A percentile compares a stretch with the other conserved stretches of the same genome.
Conservation (phyloP, 345 rosid genomes). For the Citrus sinensis region DNA sequence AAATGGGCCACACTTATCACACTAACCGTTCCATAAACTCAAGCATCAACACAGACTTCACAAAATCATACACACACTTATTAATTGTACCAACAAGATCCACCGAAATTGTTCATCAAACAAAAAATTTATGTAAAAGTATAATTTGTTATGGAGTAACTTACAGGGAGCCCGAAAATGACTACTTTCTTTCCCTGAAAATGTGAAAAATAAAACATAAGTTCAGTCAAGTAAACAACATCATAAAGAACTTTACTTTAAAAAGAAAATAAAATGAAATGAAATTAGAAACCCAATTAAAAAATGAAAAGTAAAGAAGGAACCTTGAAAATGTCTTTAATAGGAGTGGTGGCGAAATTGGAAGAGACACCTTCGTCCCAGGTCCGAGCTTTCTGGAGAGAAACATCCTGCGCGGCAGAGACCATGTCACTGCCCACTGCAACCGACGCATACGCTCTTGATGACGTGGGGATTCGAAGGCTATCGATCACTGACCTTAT, state of each 20-base stretch:
- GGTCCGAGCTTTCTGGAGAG: conserved; percentile 83
- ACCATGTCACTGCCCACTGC: conserved; percentile 63
- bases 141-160: conserved; percentile 7
- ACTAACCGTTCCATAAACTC: neutral
- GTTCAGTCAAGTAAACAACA: neutral
- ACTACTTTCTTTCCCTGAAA: conserved; percentile 90
- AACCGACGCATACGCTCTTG: conserved; percentile 56
- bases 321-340: conserved; percentile 75
- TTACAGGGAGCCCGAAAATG: conserved; percentile 91
- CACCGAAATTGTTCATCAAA: neutral
- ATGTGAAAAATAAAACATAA: neutral
- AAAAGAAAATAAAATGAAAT: neutral
- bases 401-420: conserved; percentile 60
- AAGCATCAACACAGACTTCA: neutral
- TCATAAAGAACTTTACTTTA: neutral
- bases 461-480: conserved; percentile 27
- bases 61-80: neutral
- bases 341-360: conserved; percentile 67
- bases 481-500: conserved; percentile 27
- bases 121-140: no score
- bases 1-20: neutral
- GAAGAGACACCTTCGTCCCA: conserved; percentile 92
- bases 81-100: neutral
- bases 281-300: neutral
- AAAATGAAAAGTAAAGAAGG: neutral